A percentile compares a stretch with the other conserved stretches of the same genome.
Evolutionary conservation across 352 stramenopile genomes (phyloP).

Genomic region (Globisporangium lucens): DNA sequence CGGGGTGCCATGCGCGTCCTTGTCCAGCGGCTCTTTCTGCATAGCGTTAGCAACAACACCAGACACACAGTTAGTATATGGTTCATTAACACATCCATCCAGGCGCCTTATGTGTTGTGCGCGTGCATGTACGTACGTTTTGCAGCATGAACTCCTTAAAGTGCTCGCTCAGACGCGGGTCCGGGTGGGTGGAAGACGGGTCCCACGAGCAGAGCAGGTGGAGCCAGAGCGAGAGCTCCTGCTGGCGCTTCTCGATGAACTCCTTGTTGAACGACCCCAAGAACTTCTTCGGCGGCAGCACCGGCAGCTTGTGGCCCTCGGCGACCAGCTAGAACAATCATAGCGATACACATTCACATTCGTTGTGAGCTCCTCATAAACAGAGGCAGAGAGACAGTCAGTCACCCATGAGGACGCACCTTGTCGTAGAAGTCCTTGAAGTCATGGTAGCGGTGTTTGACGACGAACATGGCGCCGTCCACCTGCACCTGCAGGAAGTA

Average conservation of each 20-base stretch:
- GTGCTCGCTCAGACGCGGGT: slow-evolving; percentile 67
- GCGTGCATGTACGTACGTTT: slow-evolving; percentile 40
- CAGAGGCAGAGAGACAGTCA: background rate
- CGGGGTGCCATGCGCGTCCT: slow-evolving; percentile 38
- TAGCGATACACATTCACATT: background rate
- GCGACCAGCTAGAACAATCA: slow-evolving; percentile 40
- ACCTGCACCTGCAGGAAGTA: slow-evolving; percentile 84
- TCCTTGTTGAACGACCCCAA: slow-evolving; percentile 88
- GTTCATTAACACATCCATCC: background rate
- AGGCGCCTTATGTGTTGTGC: background rate
- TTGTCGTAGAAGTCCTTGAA: slow-evolving; percentile 89
- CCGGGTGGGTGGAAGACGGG: slow-evolving; percentile 47
- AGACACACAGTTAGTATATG: background rate
- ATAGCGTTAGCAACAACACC: background rate
- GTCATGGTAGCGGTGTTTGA: slow-evolving; percentile 84
- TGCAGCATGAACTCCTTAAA: slow-evolving; percentile 80
- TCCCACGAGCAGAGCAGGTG: slow-evolving; percentile 79
- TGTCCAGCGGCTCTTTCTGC: slow-evolving; percentile 76
- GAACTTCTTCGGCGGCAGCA: slow-evolving; percentile 88
- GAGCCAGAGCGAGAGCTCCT: slow-evolving; percentile 86
- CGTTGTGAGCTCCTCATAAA: background rate
- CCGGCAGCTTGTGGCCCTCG: slow-evolving; percentile 75
- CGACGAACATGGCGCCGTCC: slow-evolving; percentile 73
- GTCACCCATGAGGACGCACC: slow-evolving; percentile 26
- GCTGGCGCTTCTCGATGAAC: slow-evolving; percentile 88